A percentile compares a stretch with the other conserved stretches of the same genome.
phyloP scores from a whole-genome alignment of 495 filamentous ascomycete genomes.

The Penicillium verhagenii region DNA sequence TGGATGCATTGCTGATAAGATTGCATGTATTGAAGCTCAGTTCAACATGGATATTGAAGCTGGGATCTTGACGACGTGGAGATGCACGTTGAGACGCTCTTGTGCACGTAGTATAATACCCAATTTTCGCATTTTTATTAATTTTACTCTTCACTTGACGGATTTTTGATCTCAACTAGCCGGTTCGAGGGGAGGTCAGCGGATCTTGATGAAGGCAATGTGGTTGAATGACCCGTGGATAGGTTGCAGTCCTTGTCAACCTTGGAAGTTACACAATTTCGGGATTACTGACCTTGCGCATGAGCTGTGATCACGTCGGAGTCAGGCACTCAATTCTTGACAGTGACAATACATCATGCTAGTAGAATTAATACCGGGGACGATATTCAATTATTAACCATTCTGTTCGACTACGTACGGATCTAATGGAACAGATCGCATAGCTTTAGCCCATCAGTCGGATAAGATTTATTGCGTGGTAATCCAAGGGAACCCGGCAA shows the following conservation, averaged over 20 bases:
- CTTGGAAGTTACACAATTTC: too few relatives aligned
- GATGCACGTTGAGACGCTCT: neutral
- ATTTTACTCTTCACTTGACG: neutral
- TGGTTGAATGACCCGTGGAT: too few relatives aligned
- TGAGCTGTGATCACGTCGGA: too few relatives aligned
- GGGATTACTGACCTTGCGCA: too few relatives aligned
- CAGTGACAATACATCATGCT: too few relatives aligned
- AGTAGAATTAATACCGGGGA: too few relatives aligned
- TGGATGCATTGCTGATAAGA: constrained; percentile 22
- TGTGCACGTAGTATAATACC: neutral
- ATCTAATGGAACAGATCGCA: neutral
- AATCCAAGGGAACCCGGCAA: neutral
- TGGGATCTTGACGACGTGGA: too few relatives aligned
- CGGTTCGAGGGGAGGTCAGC: too few relatives aligned
- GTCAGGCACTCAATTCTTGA: too few relatives aligned
- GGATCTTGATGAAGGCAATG: too few relatives aligned
- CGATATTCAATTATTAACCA: neutral
- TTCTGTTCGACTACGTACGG: neutral
- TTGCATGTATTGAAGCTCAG: neutral
- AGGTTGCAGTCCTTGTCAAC: too few relatives aligned
- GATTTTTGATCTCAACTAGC: neutral
- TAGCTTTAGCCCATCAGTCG: neutral
- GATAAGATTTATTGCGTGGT: neutral
- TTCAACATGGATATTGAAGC: neutral
- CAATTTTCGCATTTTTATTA: neutral